phyloP scores from a whole-genome alignment of 257 asterid species.

The Solanum neorickii region DNA sequence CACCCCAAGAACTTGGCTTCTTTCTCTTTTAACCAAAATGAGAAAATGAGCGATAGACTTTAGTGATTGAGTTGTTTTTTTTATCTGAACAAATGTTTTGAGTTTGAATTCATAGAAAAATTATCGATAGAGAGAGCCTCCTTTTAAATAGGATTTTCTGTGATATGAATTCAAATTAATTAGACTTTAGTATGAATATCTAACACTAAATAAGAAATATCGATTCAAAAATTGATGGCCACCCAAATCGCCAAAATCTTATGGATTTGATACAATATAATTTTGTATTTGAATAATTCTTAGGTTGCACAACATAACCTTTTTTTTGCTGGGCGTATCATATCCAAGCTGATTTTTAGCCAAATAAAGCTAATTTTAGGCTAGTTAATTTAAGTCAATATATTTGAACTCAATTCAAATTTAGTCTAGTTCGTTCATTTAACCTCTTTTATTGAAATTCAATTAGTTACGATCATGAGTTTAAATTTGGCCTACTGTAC shows the following conservation, averaged over 20 bases:
- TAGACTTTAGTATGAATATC: accelerated
- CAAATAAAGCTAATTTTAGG: not conserved
- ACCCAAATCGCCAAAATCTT: not conserved
- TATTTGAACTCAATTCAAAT: not conserved
- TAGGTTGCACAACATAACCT: no score
- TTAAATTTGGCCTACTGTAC: not conserved
- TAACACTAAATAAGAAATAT: accelerated
- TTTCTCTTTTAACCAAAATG: not conserved
- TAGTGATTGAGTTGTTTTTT: not conserved
- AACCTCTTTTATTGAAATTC: not conserved
- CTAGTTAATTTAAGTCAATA: no score
- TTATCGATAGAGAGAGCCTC: accelerated
- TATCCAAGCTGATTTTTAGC: no score
- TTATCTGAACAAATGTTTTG: no score
- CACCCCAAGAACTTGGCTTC: not conserved
- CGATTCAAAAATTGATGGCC: not conserved
- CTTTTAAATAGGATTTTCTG: accelerated
- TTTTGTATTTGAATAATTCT: no score
- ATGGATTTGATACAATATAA: no score
- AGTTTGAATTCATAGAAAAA: no score
- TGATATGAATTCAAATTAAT: accelerated
- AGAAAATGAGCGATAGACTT: not conserved
- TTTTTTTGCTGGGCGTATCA: no score
- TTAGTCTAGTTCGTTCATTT: not conserved
- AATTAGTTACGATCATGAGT: not conserved